Conservation (phyloP, 352 stramenopile genomes). For the Aphanomyces astaci region DNA sequence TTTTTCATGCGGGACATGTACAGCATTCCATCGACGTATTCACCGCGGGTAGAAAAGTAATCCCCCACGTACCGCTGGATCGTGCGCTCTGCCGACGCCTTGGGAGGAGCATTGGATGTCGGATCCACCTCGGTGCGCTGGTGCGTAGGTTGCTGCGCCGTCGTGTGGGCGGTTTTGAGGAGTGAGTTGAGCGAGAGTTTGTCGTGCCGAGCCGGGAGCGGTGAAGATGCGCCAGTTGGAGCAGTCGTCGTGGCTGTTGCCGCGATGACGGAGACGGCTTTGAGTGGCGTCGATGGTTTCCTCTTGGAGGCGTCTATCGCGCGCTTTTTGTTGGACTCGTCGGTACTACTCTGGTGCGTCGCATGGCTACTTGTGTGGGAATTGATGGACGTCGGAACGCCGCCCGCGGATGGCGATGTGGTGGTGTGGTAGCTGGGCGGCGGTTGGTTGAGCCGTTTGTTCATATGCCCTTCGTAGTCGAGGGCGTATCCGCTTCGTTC, state of each 20-base stretch:
- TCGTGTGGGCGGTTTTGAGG: neutral
- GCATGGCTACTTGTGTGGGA: neutral
- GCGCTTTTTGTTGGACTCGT: neutral
- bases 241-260: neutral
- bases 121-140: neutral
- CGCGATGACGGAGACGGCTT: too few species aligned
- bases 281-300: too few species aligned
- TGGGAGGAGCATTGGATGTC: neutral
- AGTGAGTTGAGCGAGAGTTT: constrained; percentile 17
- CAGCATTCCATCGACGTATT: constrained; percentile 80
- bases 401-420: too few species aligned
- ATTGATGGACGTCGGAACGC: too few species aligned
- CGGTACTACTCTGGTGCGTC: neutral
- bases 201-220: neutral
- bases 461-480: constrained; percentile 21
- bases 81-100: constrained; percentile 23
- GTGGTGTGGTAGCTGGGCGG: neutral
- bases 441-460: constrained; percentile 7
- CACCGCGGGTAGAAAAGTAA: constrained; percentile 67
- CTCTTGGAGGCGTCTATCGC: neutral
- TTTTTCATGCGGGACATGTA: constrained; percentile 85
- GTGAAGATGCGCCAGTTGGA: neutral
- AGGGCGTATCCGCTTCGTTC: constrained; percentile 20
- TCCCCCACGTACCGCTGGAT: constrained; percentile 67
- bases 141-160: neutral